phyloP scores from a whole-genome alignment of 1,284 basidiomycete genomes.

The Tilletia caries region DNA sequence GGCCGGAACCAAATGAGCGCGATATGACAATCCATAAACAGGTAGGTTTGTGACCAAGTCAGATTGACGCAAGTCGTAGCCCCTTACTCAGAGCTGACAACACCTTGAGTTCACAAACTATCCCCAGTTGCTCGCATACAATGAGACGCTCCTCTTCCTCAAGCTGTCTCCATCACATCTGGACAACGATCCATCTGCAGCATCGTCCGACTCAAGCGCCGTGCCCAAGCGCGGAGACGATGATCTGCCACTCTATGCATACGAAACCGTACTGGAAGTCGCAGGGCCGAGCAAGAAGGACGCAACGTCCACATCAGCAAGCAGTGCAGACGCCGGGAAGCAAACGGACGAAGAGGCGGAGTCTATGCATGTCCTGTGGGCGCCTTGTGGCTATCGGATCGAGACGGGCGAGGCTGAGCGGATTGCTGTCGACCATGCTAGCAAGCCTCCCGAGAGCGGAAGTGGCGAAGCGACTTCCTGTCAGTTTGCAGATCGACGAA shows the following conservation, averaged over 20 bases:
- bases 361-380: conserved; percentile 61
- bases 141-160: conserved; percentile 58
- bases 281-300: conserved; percentile 8
- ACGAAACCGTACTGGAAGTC: conserved; percentile 42
- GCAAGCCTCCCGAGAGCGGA: conserved; percentile 74
- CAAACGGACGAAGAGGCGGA: conserved; percentile 23
- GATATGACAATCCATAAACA: conserved; percentile 83
- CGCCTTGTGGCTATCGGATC: conserved; percentile 73
- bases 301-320: neutral
- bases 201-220: conserved; percentile 11
- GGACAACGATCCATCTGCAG: conserved; percentile 18
- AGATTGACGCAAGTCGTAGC: neutral
- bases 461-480: conserved; percentile 62
- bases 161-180: conserved; percentile 55
- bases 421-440: conserved; percentile 94
- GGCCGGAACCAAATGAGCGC: conserved; percentile 65
- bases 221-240: conserved; percentile 17
- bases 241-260: conserved; percentile 39
- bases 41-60: conserved; percentile 55
- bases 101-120: neutral
- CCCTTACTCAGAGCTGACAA: neutral
- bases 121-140: conserved; percentile 57
- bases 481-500: conserved; percentile 31
- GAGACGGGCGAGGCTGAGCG: conserved; percentile 97
- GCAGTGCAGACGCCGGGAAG: neutral